Conservation (phyloP, 169 alveolate species). For the Blepharisma undulans region DNA sequence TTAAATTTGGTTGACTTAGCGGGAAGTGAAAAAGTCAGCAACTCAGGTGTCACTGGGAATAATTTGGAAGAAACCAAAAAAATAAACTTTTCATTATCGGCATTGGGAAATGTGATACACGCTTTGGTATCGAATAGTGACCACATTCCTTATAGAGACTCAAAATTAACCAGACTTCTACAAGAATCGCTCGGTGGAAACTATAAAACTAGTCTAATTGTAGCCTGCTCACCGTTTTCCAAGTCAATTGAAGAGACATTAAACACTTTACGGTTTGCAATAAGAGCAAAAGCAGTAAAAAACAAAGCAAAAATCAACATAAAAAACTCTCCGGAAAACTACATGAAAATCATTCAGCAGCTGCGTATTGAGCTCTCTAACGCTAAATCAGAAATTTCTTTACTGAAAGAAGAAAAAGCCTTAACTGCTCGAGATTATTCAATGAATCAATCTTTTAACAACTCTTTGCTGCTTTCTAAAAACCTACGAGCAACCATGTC, state of each 20-base stretch:
- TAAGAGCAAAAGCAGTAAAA: conserved; percentile 84
- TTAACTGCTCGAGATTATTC: neutral
- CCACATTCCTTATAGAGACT: conserved; percentile 74
- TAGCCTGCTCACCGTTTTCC: conserved; percentile 62
- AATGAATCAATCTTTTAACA: neutral
- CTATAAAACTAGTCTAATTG: conserved; percentile 71
- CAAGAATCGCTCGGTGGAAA: conserved; percentile 82
- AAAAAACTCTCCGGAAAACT: conserved; percentile 44
- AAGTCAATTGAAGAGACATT: conserved; percentile 60
- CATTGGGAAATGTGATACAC: conserved; percentile 75
- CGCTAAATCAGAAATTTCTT: neutral
- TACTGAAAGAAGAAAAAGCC: neutral
- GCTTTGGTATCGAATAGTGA: conserved; percentile 54
- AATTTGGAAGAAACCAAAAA: conserved; percentile 75
- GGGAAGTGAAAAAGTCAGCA: conserved; percentile 73
- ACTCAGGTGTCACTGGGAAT: conserved; percentile 57
- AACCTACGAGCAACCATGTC: neutral
- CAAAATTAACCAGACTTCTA: conserved; percentile 75
- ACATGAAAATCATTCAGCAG: conserved; percentile 13
- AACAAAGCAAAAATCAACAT: conserved; percentile 81
- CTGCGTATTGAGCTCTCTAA: neutral
- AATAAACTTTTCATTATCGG: conserved; percentile 68
- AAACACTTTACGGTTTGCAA: conserved; percentile 72
- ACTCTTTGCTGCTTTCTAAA: neutral
- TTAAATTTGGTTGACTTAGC: conserved; percentile 84